Conservation (phyloP, 192 early-diverging fungal genomes). For the Dimargaris xerosporica region DNA sequence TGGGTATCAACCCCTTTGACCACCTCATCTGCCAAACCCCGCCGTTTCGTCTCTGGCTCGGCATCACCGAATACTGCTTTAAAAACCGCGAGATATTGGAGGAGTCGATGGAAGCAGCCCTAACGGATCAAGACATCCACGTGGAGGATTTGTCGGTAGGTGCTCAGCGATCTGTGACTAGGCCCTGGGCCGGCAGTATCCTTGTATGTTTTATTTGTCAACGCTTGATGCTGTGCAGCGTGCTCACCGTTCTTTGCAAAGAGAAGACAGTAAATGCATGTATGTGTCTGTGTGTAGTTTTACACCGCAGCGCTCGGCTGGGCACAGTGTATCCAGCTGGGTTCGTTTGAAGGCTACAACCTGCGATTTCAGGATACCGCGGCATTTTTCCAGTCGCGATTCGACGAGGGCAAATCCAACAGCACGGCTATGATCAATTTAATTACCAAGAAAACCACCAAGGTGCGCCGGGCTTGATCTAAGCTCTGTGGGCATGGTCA, state of each 20-base stretch:
- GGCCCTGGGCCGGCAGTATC: not conserved
- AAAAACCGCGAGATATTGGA: constrained; percentile 66
- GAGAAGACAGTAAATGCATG: constrained; percentile 17
- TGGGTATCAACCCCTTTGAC: constrained; percentile 78
- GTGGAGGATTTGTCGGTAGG: constrained; percentile 39
- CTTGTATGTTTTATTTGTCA: not conserved
- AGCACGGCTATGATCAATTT: constrained; percentile 32
- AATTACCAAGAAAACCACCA: constrained; percentile 11
- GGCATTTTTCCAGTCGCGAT: constrained; percentile 58
- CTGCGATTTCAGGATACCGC: constrained; percentile 70
- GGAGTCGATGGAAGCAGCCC: constrained; percentile 69
- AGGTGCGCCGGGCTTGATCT: too few relatives aligned
- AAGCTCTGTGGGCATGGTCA: too few relatives aligned
- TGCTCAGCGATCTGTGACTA: not conserved
- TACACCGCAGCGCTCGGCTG: constrained; percentile 82
- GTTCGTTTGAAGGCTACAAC: constrained; percentile 69
- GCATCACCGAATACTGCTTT: constrained; percentile 89
- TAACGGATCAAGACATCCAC: constrained; percentile 55
- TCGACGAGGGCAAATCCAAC: constrained; percentile 37
- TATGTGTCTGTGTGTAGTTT: constrained; percentile 46
- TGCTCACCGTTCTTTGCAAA: constrained; percentile 17
- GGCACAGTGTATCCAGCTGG: constrained; percentile 78
- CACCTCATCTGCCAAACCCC: constrained; percentile 94
- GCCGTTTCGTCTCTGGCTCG: constrained; percentile 84
- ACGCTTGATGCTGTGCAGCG: not conserved